These are phyloP conservation scores for Coniochaeta ligniaria DNA, from an alignment of 2,329 filamentous ascomycete species.

Conservation along the genomic window DNA sequence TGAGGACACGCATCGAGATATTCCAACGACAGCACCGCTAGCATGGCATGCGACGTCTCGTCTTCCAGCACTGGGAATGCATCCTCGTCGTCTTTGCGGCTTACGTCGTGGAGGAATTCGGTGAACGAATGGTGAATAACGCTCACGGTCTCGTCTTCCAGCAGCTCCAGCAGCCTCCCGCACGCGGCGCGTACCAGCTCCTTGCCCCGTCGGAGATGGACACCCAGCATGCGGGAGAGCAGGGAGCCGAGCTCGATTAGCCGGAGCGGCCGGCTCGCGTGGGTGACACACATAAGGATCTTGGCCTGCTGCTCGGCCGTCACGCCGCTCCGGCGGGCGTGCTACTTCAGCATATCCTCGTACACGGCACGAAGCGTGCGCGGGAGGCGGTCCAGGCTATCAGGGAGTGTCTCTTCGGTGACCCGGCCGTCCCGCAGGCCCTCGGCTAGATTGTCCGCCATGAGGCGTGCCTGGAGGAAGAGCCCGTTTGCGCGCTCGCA, in stretches of 20 bases:
- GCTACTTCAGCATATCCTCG: constrained; percentile 23
- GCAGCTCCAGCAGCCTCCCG: constrained; percentile 33
- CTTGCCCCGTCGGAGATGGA: constrained; percentile 15
- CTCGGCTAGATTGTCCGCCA: constrained; percentile 22
- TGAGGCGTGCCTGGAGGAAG: constrained; percentile 26
- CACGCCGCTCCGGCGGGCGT: constrained; percentile 9
- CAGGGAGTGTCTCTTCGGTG: constrained; percentile 18
- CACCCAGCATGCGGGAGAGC: too few species aligned
- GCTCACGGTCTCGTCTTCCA: constrained; percentile 34
- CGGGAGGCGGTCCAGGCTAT: constrained; percentile 16
- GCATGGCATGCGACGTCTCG: not conserved
- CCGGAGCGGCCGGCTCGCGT: constrained; percentile 29
- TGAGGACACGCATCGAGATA: not conserved
- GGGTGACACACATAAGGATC: constrained; percentile 30
- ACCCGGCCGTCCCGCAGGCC: constrained; percentile 7
- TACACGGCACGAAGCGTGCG: constrained; percentile 20
- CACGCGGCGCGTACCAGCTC: constrained; percentile 25
- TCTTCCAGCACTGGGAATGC: not conserved
- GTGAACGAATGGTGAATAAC: constrained; percentile 42
- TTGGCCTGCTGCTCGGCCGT: constrained; percentile 22
- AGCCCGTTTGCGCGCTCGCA: constrained; percentile 18
- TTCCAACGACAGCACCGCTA: not conserved
- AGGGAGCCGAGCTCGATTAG: constrained; percentile 27
- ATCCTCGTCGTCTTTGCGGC: not conserved
- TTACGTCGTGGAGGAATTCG: constrained; percentile 27